Evolutionary conservation across 2,329 filamentous ascomycete species (phyloP).

Genomic region (Pseudodiploospora longispora): DNA sequence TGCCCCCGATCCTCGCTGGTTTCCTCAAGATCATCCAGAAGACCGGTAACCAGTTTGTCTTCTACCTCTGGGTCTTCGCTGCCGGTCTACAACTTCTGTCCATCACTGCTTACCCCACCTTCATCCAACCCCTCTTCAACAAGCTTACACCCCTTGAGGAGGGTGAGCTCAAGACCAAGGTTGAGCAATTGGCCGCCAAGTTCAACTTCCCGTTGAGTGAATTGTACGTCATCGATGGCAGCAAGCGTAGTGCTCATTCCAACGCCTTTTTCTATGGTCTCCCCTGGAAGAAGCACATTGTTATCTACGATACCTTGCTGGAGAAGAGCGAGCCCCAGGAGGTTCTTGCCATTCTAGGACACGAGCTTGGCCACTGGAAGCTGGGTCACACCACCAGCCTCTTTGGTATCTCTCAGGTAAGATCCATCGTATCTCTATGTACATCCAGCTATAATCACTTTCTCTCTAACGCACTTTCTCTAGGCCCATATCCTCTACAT

Average conservation of each 20-base stretch:
- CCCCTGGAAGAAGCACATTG: conserved; percentile 99
- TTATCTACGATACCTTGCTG: conserved; percentile 95
- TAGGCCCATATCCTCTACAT: conserved; percentile 94
- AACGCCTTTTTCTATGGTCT: conserved; percentile 96
- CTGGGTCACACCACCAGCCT: conserved; percentile 90
- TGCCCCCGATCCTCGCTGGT: conserved; percentile 80
- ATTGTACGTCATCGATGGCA: conserved; percentile 89
- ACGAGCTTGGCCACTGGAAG: conserved; percentile 96
- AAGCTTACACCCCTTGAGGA: conserved; percentile 89
- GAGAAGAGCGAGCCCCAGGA: conserved; percentile 90
- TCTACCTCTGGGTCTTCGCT: conserved; percentile 93
- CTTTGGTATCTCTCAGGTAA: conserved; percentile 75
- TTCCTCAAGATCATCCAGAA: conserved; percentile 92
- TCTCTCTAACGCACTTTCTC: conserved; percentile 19
- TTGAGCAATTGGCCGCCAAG: conserved; percentile 74
- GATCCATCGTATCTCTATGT: background rate
- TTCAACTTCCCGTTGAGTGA: conserved; percentile 89
- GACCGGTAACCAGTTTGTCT: conserved; percentile 92
- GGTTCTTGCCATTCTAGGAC: conserved; percentile 87
- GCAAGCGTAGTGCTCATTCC: conserved; percentile 78
- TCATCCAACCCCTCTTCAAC: conserved; percentile 94
- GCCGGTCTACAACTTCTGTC: conserved; percentile 85
- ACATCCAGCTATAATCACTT: background rate
- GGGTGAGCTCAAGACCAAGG: conserved; percentile 77
- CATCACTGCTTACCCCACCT: conserved; percentile 92